Evolutionary conservation across 495 filamentous ascomycete genomes (phyloP), one percentile per base, ranked within the genome.

Genomic region (Halenospora varia): DNA sequence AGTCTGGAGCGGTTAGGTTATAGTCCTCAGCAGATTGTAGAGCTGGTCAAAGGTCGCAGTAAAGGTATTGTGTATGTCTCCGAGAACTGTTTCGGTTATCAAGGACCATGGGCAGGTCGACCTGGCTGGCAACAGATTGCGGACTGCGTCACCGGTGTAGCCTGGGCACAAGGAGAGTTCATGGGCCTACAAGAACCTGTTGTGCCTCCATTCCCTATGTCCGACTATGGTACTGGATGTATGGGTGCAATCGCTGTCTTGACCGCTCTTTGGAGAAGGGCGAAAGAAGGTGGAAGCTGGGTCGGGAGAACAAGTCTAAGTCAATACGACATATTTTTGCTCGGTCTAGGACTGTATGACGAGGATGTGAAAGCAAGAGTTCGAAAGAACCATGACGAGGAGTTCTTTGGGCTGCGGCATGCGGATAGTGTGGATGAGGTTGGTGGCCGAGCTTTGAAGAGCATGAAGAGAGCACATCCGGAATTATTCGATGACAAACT

Each of bases 141-240:
- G 11, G 81, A 84, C 29, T 71, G 68, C 53, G 78, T 82, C 2
- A 83, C 77, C 18, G 85, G 87, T 15, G 74, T 89, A 6, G 87
- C 88, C 4, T 90, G 86, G 86, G 82, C 82, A 2, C 88, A 90
- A 68, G 88, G 87, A 10, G 56, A 79, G 84, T 67, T 64, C 69
- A 90, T 92, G 86, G 85, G 86, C 10, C 71, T 82, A 10, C 64
- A 78, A 10, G 82, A 84, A 59, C 88, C 88, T 2, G 80, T 90
- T n/a, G 82, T 90, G 0, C 88, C 88, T 48, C 87, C 87, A 0
- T 91, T 90, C 70, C 89, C 88, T 20, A 90, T 89, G 74, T 88
- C 84, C 39, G 88, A 91, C 71, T 91, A 93, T 68, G 84, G 88
- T 25, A 89, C 88, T 1, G 88, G 82, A 66, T 60, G 81, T 45